phyloP scores from a whole-genome alignment of 495 filamentous ascomycete genomes.

The Podospora pseudopauciseta region DNA sequence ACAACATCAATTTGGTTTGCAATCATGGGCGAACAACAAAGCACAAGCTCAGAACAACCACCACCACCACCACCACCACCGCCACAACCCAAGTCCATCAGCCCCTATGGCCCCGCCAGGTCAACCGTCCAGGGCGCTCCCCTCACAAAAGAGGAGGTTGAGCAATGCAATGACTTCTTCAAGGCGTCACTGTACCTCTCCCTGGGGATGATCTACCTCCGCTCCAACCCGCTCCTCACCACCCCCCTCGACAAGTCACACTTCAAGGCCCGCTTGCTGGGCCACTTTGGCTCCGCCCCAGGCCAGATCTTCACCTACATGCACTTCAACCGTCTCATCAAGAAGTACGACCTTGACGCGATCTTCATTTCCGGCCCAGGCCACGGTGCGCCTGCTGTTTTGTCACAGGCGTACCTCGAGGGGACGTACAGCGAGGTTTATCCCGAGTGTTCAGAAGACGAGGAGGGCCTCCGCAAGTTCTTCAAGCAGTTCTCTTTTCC shows the following conservation, averaged over 20 bases:
- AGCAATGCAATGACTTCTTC: constrained; percentile 65
- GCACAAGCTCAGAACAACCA: constrained; percentile 3
- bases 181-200: constrained; percentile 67
- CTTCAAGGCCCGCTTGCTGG: constrained; percentile 65
- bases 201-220: constrained; percentile 72
- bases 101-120: constrained; percentile 60
- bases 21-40: constrained; percentile 36
- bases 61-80: constrained; percentile 31
- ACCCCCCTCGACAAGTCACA: constrained; percentile 60
- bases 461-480: constrained; percentile 61
- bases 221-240: constrained; percentile 61
- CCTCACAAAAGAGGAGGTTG: constrained; percentile 58
- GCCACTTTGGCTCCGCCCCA: constrained; percentile 71
- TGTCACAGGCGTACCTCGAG: constrained; percentile 70
- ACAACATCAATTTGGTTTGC: neutral
- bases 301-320: constrained; percentile 73
- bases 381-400: constrained; percentile 65
- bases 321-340: constrained; percentile 74
- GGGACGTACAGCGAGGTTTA: constrained; percentile 72
- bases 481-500: constrained; percentile 79
- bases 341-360: constrained; percentile 66
- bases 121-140: constrained; percentile 58
- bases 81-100: constrained; percentile 45
- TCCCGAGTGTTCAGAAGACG: constrained; percentile 60
- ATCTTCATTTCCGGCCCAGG: constrained; percentile 70